phyloP scores from a whole-genome alignment of 768 basidiomycete species.

The Amanita rimosa region DNA sequence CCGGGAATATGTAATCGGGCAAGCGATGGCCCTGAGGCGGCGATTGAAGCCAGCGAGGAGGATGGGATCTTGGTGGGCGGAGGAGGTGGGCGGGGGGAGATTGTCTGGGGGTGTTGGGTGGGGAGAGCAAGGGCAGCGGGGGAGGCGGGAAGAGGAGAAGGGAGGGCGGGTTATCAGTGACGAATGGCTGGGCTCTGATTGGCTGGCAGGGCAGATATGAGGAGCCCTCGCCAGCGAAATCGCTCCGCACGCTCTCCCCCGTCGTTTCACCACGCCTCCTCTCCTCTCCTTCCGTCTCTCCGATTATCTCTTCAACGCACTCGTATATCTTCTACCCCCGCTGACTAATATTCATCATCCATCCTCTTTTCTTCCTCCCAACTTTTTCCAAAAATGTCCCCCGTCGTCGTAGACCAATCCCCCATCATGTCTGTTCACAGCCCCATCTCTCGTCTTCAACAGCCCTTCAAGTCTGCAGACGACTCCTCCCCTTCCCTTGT shows the following conservation, averaged over 20 bases:
- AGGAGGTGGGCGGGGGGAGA: not conserved
- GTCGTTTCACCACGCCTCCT: conserved; percentile 9
- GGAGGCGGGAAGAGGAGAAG: conserved; percentile 6
- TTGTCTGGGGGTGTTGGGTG: not conserved
- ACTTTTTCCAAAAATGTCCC: conserved; percentile 29
- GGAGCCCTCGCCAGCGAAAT: not conserved
- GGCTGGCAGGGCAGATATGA: conserved; percentile 16
- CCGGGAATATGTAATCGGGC: not conserved
- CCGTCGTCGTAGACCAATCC: conserved; percentile 41
- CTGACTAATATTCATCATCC: not conserved
- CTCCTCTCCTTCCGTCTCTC: conserved; percentile 10
- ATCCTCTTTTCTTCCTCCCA: not conserved
- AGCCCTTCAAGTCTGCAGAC: conserved; percentile 16
- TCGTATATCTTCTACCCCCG: conserved; percentile 6
- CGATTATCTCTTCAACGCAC: conserved; percentile 10
- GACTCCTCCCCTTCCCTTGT: conserved; percentile 11
- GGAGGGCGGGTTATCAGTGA: conserved; percentile 10
- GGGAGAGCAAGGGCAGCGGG: not conserved
- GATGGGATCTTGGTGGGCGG: not conserved
- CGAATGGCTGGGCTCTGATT: conserved; percentile 23
- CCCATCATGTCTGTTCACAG: conserved; percentile 41
- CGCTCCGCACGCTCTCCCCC: conserved; percentile 7
- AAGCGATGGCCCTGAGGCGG: not conserved
- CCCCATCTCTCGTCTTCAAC: conserved; percentile 32
- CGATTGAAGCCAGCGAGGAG: not conserved